phyloP scores from a whole-genome alignment of 805 yeast genomes.

The Candida argentea region DNA sequence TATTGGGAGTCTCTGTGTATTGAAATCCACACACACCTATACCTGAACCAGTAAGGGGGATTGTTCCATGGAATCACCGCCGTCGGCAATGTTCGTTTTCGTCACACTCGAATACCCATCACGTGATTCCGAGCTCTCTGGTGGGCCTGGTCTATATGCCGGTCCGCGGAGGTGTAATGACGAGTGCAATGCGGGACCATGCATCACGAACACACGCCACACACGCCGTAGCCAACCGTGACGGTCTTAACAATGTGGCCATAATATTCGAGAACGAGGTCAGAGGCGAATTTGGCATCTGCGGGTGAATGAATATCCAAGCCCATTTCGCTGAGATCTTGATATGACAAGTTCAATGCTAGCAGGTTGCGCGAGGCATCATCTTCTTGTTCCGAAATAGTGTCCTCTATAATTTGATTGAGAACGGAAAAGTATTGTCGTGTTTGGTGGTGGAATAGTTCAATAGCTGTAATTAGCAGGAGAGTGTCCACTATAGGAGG shows the following conservation, averaged over 20 bases:
- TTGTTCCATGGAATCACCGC: too few species aligned
- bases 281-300: conserved; percentile 26
- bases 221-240: conserved; percentile 23
- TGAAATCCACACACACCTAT: too few species aligned
- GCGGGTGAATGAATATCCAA: conserved; percentile 31
- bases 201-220: conserved; percentile 19
- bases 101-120: background rate
- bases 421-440: conserved; percentile 16
- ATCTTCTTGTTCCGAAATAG: conserved; percentile 11
- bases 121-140: background rate
- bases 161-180: background rate
- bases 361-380: conserved; percentile 7
- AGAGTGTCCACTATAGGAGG: conserved; percentile 13
- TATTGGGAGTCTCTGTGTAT: too few species aligned
- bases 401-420: conserved; percentile 25
- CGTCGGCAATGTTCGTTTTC: conserved; percentile 15
- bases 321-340: conserved; percentile 32
- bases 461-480: conserved; percentile 20
- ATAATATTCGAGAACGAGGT: conserved; percentile 27
- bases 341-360: conserved; percentile 25
- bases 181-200: too few species aligned
- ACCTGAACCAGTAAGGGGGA: too few species aligned
- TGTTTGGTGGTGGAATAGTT: conserved; percentile 30
- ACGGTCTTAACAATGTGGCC: conserved; percentile 16
- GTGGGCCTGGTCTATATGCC: background rate